phyloP scores from a whole-genome alignment of 2,329 filamentous ascomycete genomes.

The Alternaria brassicicola region DNA sequence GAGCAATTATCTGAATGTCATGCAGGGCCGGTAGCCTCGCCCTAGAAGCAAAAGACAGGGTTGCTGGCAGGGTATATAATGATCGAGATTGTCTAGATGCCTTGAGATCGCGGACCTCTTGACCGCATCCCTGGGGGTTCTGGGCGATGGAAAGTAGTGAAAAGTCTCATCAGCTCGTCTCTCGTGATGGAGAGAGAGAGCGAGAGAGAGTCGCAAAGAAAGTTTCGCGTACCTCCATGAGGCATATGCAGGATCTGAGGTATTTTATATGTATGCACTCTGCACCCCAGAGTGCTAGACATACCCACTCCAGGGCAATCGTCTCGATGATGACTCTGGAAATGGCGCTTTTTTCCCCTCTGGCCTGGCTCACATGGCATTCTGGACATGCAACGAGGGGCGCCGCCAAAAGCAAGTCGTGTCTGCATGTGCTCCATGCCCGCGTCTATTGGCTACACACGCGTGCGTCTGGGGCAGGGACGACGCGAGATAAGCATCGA shows the following conservation, averaged over 20 bases:
- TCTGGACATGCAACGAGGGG: conserved; percentile 10
- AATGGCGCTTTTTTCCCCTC: background rate
- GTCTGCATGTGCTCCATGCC: conserved; percentile 13
- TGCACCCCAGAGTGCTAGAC: conserved; percentile 29
- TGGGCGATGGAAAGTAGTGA: background rate
- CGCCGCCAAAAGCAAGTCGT: conserved; percentile 12
- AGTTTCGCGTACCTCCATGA: background rate
- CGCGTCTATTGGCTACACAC: conserved; percentile 9
- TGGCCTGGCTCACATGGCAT: conserved; percentile 7
- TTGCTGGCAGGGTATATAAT: conserved; percentile 4
- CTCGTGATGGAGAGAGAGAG: no score
- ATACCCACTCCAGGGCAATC: conserved; percentile 13
- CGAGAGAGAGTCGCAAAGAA: background rate
- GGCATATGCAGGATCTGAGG: conserved; percentile 19
- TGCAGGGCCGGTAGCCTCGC: conserved; percentile 12
- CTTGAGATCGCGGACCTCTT: conserved; percentile 2
- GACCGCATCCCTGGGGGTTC: background rate
- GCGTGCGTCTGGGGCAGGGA: background rate
- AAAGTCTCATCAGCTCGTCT: background rate
- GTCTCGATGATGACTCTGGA: conserved; percentile 12
- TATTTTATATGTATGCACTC: conserved; percentile 15
- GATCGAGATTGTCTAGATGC: conserved; percentile 9
- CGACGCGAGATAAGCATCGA: conserved; percentile 14
- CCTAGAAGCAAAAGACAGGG: conserved; percentile 3
- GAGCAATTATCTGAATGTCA: conserved; percentile 1